Base-by-base conservation (phyloP, 2,329 filamentous ascomycete species). In the Fusarium kyushuense region DNA sequence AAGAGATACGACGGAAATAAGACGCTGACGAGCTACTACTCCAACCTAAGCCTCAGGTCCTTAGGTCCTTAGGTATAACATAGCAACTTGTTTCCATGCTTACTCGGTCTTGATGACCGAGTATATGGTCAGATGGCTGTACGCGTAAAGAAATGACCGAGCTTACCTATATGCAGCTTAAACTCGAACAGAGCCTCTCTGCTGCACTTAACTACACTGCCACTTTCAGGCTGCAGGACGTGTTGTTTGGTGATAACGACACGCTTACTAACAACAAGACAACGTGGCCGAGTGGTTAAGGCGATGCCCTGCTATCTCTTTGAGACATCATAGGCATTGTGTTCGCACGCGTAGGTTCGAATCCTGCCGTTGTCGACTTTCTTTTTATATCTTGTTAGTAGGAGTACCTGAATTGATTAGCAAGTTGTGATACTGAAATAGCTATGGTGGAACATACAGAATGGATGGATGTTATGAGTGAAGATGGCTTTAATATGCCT, bases 331-430 rank as follows among this genome's bases (percentile, higher is more conserved):
- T 47, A 64, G 61, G 61, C 61, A 64, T 64, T 64, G 61, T 64
- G 35, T 64, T 64, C 61, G 61, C 35, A 64, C 61, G 61, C 61
- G 61, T 64, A 64, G 61, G 61, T 64, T 64, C 61, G 61, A 64
- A 64, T 64, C 61, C 61, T 64, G 61, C 61, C 47, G 61, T 48
- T 64, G 61, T 52, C 61, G 61, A n/a, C 10, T 2, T 36, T 8
- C 1, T n/a, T 56, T 59, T 59, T 59, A 25, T 14, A 2, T 16
- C 10, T 16, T 27, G 12, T 17, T 3, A 9, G 6, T 27, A 13
- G 14, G 32, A 19, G 12, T 21, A 17, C 23, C 5, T 19, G 16
- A 16, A 29, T 17, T 25, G 13, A 30, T 47, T 5, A 13, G 6
- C 17, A 12, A 27, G 21, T 23, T n/a, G 11, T 38, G 17, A n/a